Evolutionary conservation across 73 alveolate genomes (phyloP).

Genomic region (Paramecium caudatum): DNA sequence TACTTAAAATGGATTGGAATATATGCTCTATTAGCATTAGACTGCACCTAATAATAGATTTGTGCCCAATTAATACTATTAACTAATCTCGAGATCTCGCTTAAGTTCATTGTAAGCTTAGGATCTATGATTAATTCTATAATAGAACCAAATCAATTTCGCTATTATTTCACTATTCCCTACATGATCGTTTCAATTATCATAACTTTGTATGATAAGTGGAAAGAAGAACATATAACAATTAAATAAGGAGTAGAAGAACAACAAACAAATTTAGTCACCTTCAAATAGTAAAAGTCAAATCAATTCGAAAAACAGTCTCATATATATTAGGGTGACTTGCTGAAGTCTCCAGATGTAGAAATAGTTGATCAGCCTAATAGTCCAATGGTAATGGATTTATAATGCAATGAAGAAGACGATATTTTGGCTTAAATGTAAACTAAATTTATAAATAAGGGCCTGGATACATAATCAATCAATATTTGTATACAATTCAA

Average conservation of each 20-base stretch:
- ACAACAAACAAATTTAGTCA: not conserved
- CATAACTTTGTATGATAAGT: not conserved
- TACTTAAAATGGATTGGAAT: not conserved
- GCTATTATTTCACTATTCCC: not conserved
- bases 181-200: not conserved
- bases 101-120: conserved; percentile 20
- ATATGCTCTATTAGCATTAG: conserved; percentile 10
- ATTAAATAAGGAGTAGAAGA: not conserved
- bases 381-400: not conserved
- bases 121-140: conserved; percentile 27
- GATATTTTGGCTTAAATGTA: conserved; percentile 42
- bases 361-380: not conserved
- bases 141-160: conserved; percentile 13
- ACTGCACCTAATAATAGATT: not conserved
- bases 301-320: not conserved
- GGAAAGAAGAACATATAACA: conserved; percentile 8
- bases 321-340: not conserved
- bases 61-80: conserved; percentile 19
- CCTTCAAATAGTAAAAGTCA: conserved; percentile 41
- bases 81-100: not conserved
- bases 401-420: conserved; percentile 18
- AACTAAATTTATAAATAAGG: not conserved
- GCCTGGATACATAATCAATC: conserved; percentile 62
- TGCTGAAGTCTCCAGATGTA: not conserved
- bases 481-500: conserved; percentile 37